These are phyloP conservation scores for Aspergillus phoenicis DNA, from an alignment of 2,329 filamentous ascomycete genomes.

Conservation along the genomic window DNA sequence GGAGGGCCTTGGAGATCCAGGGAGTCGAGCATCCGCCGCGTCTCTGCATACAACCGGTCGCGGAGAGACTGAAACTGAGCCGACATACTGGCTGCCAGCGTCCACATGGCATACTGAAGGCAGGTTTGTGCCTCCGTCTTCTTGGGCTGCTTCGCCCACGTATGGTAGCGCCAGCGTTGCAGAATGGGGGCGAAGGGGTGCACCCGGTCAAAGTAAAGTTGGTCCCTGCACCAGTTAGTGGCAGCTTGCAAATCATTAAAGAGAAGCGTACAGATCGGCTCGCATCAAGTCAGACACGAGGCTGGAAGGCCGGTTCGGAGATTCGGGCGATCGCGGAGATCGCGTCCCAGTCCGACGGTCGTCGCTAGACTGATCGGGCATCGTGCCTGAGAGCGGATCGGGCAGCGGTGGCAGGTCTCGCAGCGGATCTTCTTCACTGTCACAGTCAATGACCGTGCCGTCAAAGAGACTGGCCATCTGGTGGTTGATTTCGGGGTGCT, in stretches of 20 bases:
- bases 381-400: not conserved
- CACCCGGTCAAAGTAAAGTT: constrained; percentile 37
- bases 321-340: constrained; percentile 16
- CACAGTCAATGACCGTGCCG: constrained; percentile 17
- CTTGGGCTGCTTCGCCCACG: constrained; percentile 26
- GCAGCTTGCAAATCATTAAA: no score
- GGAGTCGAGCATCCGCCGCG: constrained; percentile 28
- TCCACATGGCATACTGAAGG: constrained; percentile 43
- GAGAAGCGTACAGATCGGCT: constrained; percentile 21
- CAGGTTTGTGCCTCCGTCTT: constrained; percentile 25
- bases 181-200: constrained; percentile 33
- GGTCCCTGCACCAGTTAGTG: constrained; percentile 23
- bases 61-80: constrained; percentile 34
- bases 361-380: not conserved
- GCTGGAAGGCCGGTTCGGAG: constrained; percentile 4
- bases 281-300: constrained; percentile 24
- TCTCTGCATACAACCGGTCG: constrained; percentile 31
- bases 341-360: constrained; percentile 1
- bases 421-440: constrained; percentile 22
- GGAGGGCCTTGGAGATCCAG: constrained; percentile 18
- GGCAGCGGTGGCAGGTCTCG: constrained; percentile 8
- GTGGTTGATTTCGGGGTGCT: constrained; percentile 25
- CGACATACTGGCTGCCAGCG: constrained; percentile 37
- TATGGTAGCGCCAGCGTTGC: constrained; percentile 32
- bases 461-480: constrained; percentile 20